Percentiles rank a stretch among this genome's conserved stretches.
phyloP scores from a whole-genome alignment of 805 yeast genomes.

The Kodamaea lidongshanica region DNA sequence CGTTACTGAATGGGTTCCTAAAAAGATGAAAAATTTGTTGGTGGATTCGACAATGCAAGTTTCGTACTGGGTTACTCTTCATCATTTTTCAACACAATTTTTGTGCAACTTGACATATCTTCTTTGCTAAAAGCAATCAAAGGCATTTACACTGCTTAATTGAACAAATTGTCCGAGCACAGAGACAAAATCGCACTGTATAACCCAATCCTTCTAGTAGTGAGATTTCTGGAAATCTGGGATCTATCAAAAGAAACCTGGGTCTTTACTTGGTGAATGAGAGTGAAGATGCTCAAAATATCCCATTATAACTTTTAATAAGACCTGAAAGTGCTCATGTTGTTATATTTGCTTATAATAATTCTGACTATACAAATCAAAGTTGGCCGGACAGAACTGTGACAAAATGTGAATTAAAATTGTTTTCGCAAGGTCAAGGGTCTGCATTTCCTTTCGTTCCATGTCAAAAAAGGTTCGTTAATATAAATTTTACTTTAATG shows the following conservation, averaged over 20 bases:
- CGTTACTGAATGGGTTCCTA: slow-evolving; percentile 27
- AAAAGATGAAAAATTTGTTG: slow-evolving; percentile 22
- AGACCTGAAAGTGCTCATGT: slow-evolving; percentile 32
- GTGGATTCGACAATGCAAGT: slow-evolving; percentile 34
- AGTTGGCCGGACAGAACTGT: slow-evolving; percentile 41
- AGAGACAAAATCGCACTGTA: slow-evolving; percentile 36
- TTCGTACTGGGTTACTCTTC: slow-evolving; percentile 37
- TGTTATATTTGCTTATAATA: slow-evolving; percentile 38
- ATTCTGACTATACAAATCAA: slow-evolving; percentile 33
- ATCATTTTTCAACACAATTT: slow-evolving; percentile 30
- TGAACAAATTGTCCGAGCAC: slow-evolving; percentile 17
- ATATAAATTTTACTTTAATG: slow-evolving; percentile 16
- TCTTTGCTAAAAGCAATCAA: slow-evolving; percentile 19
- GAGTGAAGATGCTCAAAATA: slow-evolving; percentile 38
- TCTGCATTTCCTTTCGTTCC: slow-evolving; percentile 25
- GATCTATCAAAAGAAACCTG: slow-evolving; percentile 20
- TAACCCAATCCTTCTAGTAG: slow-evolving; percentile 38
- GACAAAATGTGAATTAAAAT: slow-evolving; percentile 23
- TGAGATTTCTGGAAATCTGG: slow-evolving; percentile 15
- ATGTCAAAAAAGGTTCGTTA: slow-evolving; percentile 14
- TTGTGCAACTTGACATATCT: slow-evolving; percentile 19
- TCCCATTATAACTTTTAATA: slow-evolving; percentile 37
- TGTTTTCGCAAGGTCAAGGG: slow-evolving; percentile 19
- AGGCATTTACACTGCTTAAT: slow-evolving; percentile 19
- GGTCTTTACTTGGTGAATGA: slow-evolving; percentile 37